Conservation (phyloP, 2,329 filamentous ascomycete genomes). For the Xylariaceae sp. region DNA sequence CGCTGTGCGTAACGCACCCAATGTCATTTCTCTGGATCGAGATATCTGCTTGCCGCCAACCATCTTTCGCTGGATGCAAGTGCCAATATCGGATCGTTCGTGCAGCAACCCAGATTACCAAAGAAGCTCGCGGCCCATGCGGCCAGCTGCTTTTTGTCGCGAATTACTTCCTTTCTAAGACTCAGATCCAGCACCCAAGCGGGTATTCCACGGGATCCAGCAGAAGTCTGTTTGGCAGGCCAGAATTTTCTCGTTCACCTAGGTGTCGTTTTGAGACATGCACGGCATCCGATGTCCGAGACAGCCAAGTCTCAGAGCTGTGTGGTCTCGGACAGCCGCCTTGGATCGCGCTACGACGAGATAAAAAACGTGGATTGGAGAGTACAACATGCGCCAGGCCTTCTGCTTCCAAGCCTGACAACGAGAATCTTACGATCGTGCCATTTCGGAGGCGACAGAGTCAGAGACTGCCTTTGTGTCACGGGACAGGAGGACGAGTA, state of each 20-base stretch:
- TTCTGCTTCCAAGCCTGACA: background rate
- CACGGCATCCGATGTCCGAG: slow-evolving; percentile 12
- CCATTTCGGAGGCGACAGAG: slow-evolving; percentile 1
- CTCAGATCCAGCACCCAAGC: slow-evolving; percentile 25
- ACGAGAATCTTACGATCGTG: slow-evolving; percentile 15
- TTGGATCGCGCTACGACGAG: slow-evolving; percentile 7
- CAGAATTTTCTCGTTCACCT: slow-evolving; percentile 5
- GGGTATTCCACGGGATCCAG: slow-evolving; percentile 19
- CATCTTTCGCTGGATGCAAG: too few relatives aligned
- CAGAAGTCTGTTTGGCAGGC: slow-evolving; percentile 12
- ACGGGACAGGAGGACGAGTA: slow-evolving; percentile 2
- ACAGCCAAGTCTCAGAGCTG: slow-evolving; percentile 8
- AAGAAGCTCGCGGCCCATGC: slow-evolving; percentile 10
- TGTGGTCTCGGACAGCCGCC: slow-evolving; percentile 12
- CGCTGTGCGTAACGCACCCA: too few relatives aligned
- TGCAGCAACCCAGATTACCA: background rate
- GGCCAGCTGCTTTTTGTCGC: slow-evolving; percentile 13
- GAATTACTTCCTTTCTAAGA: slow-evolving; percentile 25
- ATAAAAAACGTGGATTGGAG: slow-evolving; percentile 15
- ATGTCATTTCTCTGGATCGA: too few relatives aligned
- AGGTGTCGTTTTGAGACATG: slow-evolving; percentile 6
- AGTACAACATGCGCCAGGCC: slow-evolving; percentile 9
- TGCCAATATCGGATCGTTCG: too few relatives aligned
- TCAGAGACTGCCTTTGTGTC: slow-evolving; percentile 7
- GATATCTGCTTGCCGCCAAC: too few relatives aligned